Conservation (phyloP, 495 filamentous ascomycete genomes). For the Penicillium paradoxum region DNA sequence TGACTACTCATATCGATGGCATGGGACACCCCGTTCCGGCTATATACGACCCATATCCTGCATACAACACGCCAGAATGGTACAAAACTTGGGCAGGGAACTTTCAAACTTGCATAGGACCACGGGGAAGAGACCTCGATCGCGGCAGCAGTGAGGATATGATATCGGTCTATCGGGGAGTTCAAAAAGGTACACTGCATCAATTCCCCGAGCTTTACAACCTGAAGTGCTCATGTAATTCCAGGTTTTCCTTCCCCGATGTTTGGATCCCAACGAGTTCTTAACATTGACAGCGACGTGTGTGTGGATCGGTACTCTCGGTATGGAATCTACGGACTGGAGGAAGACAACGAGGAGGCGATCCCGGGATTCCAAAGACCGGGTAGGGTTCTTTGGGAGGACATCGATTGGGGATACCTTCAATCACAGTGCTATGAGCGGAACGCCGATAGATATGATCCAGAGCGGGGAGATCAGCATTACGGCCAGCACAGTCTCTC, state of each 20-base stretch:
- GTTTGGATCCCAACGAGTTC: conserved; percentile 39
- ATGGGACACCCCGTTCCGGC: neutral
- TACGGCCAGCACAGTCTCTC: neutral
- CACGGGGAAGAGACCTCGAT: neutral
- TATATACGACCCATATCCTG: conserved; percentile 2
- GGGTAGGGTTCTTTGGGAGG: neutral
- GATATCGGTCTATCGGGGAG: conserved; percentile 2
- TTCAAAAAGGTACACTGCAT: neutral
- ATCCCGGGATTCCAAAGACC: neutral
- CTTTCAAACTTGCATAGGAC: neutral
- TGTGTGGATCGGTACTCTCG: conserved; percentile 47
- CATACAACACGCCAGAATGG: neutral
- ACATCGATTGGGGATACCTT: conserved; percentile 1
- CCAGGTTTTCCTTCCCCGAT: conserved; percentile 29
- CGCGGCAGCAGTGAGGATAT: conserved; percentile 1
- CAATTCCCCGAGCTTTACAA: neutral
- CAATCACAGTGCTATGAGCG: conserved; percentile 3
- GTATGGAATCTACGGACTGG: conserved; percentile 44
- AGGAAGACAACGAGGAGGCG: conserved; percentile 18
- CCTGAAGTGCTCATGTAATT: neutral
- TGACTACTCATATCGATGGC: neutral
- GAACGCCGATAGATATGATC: neutral
- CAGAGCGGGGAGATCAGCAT: neutral
- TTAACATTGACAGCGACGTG: conserved; percentile 33
- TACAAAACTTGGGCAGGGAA: neutral